These are phyloP conservation scores for Dipteronia dyeriana DNA, from an alignment of 345 rosid genomes.

Conservation along the genomic window DNA sequence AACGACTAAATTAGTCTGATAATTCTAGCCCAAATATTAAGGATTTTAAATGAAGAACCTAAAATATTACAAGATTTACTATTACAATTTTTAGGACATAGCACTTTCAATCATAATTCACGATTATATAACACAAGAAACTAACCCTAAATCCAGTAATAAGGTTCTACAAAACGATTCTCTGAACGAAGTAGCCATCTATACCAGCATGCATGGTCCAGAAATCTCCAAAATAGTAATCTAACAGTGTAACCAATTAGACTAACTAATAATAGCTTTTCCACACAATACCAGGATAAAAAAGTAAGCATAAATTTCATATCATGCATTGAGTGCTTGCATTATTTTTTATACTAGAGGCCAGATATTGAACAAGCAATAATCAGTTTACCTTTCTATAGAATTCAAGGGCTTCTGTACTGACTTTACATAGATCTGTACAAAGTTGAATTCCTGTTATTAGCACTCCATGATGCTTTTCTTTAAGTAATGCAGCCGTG, in stretches of 20 bases:
- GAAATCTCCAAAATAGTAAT: neutral
- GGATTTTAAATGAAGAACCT: conserved; percentile 7
- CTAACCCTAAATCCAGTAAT: neutral
- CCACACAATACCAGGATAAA: neutral
- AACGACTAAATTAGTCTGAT: neutral
- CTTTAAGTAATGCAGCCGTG: conserved; percentile 84
- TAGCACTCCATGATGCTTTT: conserved; percentile 98
- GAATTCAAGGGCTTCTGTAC: conserved; percentile 81
- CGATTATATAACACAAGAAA: neutral
- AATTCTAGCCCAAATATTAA: neutral
- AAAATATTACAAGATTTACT: neutral
- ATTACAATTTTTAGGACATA: conserved; percentile 14
- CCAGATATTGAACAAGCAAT: conserved; percentile 14
- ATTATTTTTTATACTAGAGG: conserved; percentile 12
- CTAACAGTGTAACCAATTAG: conserved; percentile 10
- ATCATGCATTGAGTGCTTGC: neutral
- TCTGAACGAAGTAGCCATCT: neutral
- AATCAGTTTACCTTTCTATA: conserved; percentile 73
- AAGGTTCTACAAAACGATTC: conserved; percentile 9
- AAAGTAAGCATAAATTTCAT: neutral
- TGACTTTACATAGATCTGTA: conserved; percentile 85
- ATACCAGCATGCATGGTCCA: neutral
- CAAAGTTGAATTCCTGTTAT: conserved; percentile 97
- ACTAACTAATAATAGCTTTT: neutral
- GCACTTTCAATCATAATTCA: conserved; percentile 4